Conservation (phyloP, 805 yeast genomes). For the Monosporozyma solicola region DNA sequence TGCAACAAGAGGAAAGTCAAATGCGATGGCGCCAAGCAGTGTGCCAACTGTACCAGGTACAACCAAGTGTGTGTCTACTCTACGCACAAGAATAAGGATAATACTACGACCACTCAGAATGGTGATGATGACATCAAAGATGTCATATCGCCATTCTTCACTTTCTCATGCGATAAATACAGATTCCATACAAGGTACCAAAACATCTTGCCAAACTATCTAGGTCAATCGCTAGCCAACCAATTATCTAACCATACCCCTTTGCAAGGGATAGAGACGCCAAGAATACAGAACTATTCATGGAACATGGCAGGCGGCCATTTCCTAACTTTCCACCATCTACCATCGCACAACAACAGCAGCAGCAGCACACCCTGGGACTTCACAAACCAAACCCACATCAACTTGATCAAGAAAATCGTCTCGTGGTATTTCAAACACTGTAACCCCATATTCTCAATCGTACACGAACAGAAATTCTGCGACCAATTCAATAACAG, state of each 20-base stretch:
- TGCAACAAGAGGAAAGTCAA: constrained; percentile 22
- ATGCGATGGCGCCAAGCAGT: constrained; percentile 20
- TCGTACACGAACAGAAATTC: constrained; percentile 47
- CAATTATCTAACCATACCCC: constrained; percentile 29
- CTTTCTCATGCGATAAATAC: constrained; percentile 36
- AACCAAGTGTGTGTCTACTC: constrained; percentile 8
- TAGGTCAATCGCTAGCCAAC: constrained; percentile 31
- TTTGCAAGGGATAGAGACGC: constrained; percentile 32
- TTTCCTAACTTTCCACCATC: constrained; percentile 32
- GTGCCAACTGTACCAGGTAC: constrained; percentile 14
- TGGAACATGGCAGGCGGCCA: constrained; percentile 59
- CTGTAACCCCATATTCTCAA: constrained; percentile 45
- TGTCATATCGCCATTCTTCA: constrained; percentile 18
- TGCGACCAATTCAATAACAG: constrained; percentile 37
- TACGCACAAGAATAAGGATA: not conserved
- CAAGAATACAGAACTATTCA: constrained; percentile 52
- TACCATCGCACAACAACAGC: not conserved
- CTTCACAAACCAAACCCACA: constrained; percentile 15
- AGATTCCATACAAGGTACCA: constrained; percentile 41
- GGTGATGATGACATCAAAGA: not conserved
- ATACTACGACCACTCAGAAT: not conserved
- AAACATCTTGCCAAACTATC: constrained; percentile 32
- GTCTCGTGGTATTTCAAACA: constrained; percentile 34
- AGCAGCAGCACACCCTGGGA: not conserved
- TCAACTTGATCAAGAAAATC: constrained; percentile 27